Percentiles rank a stretch among this genome's conserved stretches.
Conservation (phyloP, 805 yeast genomes). For the Kodamaea sagamina region DNA sequence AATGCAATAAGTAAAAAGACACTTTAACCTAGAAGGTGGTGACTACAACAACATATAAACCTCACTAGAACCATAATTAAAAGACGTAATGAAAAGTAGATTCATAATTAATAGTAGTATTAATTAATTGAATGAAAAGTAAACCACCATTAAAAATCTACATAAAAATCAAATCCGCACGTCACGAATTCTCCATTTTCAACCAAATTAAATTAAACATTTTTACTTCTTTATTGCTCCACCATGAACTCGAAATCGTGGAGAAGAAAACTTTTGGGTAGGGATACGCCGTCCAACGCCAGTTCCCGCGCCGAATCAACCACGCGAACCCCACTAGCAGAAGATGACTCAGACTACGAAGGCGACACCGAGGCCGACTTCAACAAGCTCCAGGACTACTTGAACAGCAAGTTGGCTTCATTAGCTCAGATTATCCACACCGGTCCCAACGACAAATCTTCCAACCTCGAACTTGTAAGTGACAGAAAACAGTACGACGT, state of each 20-base stretch:
- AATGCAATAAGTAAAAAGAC: no score
- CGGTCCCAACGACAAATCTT: conserved; percentile 4
- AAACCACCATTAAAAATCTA: neutral
- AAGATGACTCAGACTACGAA: conserved; percentile 21
- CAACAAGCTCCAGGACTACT: conserved; percentile 17
- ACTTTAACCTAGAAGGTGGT: no score
- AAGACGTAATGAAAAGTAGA: no score
- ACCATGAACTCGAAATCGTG: conserved; percentile 11
- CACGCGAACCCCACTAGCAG: conserved; percentile 18
- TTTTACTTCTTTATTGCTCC: conserved; percentile 1
- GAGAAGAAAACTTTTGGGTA: conserved; percentile 12
- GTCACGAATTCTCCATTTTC: no score
- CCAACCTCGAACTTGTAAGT: conserved; percentile 14
- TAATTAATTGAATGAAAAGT: neutral
- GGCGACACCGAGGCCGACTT: conserved; percentile 19
- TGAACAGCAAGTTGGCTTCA: conserved; percentile 15
- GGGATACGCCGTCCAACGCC: conserved; percentile 17
- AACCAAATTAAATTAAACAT: neutral
- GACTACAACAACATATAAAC: no score
- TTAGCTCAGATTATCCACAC: conserved; percentile 14
- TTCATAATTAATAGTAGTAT: no score
- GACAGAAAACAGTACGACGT: conserved; percentile 31
- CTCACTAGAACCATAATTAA: no score
- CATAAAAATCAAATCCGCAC: conserved; percentile 5
- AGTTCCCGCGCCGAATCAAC: conserved; percentile 17